phyloP scores from a whole-genome alignment of 192 early-diverging fungal genomes.

The Umbelopsis isabellina region DNA sequence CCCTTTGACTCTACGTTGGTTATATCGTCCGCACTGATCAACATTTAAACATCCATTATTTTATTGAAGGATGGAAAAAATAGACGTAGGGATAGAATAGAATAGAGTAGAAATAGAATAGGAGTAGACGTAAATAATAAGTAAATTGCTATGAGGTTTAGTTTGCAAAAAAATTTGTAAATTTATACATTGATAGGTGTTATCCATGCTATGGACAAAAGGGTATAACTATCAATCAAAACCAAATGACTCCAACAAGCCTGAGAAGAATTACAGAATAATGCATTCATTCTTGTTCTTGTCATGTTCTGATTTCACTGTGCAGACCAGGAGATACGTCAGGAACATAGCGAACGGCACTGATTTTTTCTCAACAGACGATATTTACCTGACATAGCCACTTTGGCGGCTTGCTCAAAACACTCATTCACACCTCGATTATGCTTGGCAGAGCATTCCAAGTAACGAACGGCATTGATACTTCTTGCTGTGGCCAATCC shows the following conservation, averaged over 20 bases:
- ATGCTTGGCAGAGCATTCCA: constrained; percentile 44
- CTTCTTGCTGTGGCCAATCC: constrained; percentile 26
- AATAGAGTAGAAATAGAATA: too few species aligned
- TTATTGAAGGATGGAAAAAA: too few species aligned
- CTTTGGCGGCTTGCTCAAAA: constrained; percentile 38
- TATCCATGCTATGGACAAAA: neutral
- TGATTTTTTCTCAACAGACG: neutral
- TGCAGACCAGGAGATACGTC: neutral
- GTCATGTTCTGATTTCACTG: constrained; percentile 11
- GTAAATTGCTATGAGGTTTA: too few species aligned
- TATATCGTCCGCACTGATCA: too few species aligned
- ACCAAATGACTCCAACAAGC: too few species aligned
- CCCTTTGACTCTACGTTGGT: too few species aligned
- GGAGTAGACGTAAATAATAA: too few species aligned
- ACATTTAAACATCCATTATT: too few species aligned
- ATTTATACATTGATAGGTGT: too few species aligned
- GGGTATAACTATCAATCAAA: neutral
- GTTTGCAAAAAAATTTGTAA: too few species aligned
- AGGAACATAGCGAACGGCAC: neutral
- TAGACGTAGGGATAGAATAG: too few species aligned
- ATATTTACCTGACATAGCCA: constrained; percentile 32
- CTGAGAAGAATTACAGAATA: neutral
- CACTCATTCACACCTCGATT: constrained; percentile 39
- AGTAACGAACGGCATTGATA: constrained; percentile 36
- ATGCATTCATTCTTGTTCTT: neutral